Conservation (phyloP, 2,329 filamentous ascomycete species). For the Clonostachys rosea region DNA sequence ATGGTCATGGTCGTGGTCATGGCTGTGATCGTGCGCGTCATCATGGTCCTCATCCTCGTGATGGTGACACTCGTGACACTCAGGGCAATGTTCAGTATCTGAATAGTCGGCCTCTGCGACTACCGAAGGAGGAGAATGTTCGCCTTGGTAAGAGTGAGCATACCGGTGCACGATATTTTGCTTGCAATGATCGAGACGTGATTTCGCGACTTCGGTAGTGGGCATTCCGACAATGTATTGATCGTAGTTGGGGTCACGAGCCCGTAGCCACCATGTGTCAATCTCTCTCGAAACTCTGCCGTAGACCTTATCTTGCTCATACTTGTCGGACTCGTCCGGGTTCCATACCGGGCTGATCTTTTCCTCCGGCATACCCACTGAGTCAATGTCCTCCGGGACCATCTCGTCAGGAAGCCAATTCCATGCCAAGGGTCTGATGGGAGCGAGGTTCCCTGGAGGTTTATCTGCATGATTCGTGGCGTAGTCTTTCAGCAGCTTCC, state of each 20-base stretch:
- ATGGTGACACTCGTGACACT: constrained; percentile 19
- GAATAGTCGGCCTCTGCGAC: constrained; percentile 30
- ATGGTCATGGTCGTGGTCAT: constrained; percentile 12
- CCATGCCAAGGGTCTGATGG: constrained; percentile 47
- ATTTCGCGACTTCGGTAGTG: constrained; percentile 53
- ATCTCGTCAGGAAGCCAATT: constrained; percentile 45
- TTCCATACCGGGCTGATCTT: constrained; percentile 45
- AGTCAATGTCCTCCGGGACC: constrained; percentile 7
- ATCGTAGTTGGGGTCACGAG: constrained; percentile 55
- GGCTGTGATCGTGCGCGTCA: constrained; percentile 34
- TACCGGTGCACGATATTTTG: constrained; percentile 55
- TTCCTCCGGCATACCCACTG: constrained; percentile 29
- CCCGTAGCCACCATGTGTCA: constrained; percentile 60
- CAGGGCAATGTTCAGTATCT: constrained; percentile 27
- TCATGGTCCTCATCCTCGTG: constrained; percentile 29
- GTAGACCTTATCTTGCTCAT: constrained; percentile 53
- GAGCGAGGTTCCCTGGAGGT: constrained; percentile 42
- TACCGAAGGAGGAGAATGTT: constrained; percentile 28
- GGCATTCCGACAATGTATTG: constrained; percentile 56
- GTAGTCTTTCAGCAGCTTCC: constrained; percentile 50
- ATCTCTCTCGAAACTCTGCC: constrained; percentile 60
- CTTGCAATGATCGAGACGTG: constrained; percentile 53
- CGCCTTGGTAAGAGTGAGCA: constrained; percentile 35
- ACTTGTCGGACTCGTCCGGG: constrained; percentile 48
- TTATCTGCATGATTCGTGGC: constrained; percentile 41